Percentiles rank a stretch among this genome's conserved stretches.
These are phyloP conservation scores for Neopestalotiopsis sp. DNA, from an alignment of 2,329 filamentous ascomycete genomes.

Conservation along the genomic window DNA sequence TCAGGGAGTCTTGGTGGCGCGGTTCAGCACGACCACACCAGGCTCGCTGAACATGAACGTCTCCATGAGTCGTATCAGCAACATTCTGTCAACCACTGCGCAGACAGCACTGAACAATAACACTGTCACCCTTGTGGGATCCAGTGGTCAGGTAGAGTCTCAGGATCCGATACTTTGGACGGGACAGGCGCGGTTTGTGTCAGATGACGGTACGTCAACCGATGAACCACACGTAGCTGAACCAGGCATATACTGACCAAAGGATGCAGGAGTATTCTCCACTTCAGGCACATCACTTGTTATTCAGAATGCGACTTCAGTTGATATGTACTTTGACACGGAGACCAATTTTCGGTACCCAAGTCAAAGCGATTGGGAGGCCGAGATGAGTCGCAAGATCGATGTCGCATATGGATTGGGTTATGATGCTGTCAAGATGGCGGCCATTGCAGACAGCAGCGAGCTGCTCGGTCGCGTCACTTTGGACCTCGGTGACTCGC, in stretches of 20 bases:
- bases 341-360: slow-evolving; percentile 32
- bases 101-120: slow-evolving; percentile 27
- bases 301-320: slow-evolving; percentile 21
- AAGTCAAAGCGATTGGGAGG: slow-evolving; percentile 24
- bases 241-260: neutral
- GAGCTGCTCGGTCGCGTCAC: slow-evolving; percentile 27
- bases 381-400: slow-evolving; percentile 31
- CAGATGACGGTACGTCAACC: neutral
- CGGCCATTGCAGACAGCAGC: slow-evolving; percentile 29
- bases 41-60: slow-evolving; percentile 29
- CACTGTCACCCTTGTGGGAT: slow-evolving; percentile 27
- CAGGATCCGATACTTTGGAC: slow-evolving; percentile 19
- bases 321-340: slow-evolving; percentile 33
- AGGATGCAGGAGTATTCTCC: neutral
- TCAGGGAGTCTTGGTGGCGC: slow-evolving; percentile 43
- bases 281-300: neutral
- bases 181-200: neutral
- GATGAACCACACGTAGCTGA: rapidly evolving
- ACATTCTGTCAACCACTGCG: slow-evolving; percentile 23
- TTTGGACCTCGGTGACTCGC: slow-evolving; percentile 24
- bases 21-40: slow-evolving; percentile 23
- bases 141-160: slow-evolving; percentile 25
- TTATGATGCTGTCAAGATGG: slow-evolving; percentile 22
- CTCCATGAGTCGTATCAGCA: slow-evolving; percentile 25
- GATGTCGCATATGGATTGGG: slow-evolving; percentile 24